Conservation (phyloP, 2,329 filamentous ascomycete genomes). For the Chaetomiaceae sp. region DNA sequence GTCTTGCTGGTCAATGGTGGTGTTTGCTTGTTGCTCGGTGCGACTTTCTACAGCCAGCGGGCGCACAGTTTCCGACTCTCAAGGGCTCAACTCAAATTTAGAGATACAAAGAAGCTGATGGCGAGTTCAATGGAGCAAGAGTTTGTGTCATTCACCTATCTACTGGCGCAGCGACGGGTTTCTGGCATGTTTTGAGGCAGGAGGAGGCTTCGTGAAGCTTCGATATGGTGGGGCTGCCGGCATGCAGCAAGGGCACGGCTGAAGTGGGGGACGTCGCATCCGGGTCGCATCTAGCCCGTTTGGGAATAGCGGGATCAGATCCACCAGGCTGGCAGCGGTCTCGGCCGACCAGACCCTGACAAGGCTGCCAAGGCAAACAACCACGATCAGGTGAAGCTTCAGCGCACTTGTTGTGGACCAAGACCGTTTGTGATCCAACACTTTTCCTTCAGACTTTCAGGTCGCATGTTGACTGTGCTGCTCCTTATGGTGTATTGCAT, state of each 20-base stretch:
- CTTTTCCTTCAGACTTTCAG: too few species aligned
- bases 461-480: too few species aligned
- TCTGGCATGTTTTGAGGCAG: constrained; percentile 7
- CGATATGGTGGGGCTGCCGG: constrained; percentile 25
- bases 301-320: neutral
- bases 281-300: too few species aligned
- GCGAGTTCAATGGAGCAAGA: neutral
- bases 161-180: neutral
- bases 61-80: neutral
- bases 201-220: constrained; percentile 27
- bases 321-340: too few species aligned
- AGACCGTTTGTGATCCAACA: too few species aligned
- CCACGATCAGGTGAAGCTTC: too few species aligned
- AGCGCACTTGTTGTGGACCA: too few species aligned
- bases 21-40: neutral
- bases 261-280: too few species aligned
- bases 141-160: neutral
- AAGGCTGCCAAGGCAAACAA: too few species aligned
- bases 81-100: neutral
- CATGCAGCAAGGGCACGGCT: constrained; percentile 1
- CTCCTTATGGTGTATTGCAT: too few species aligned
- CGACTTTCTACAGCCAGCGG: neutral
- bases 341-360: too few species aligned
- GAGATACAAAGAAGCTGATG: neutral
- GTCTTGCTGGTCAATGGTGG: too few species aligned